These are phyloP conservation scores for Pseudodiploospora longispora DNA, from an alignment of 2,329 filamentous ascomycete genomes.

Conservation along the genomic window DNA sequence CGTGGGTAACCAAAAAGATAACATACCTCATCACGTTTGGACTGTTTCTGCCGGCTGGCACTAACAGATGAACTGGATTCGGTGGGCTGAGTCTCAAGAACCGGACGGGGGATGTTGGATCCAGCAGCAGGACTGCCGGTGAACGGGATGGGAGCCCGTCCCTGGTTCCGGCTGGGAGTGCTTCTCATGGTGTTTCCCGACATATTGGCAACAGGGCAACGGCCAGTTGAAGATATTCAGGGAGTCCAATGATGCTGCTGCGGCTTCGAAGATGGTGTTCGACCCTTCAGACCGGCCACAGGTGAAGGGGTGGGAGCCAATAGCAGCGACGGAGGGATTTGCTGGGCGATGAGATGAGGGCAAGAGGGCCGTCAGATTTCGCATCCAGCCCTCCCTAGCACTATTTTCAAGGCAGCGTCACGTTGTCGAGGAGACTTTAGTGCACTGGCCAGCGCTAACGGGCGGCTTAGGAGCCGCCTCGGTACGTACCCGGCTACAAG, in stretches of 20 bases:
- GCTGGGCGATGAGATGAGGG: conserved; percentile 9
- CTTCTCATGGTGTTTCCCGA: conserved; percentile 54
- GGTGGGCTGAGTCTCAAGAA: conserved; percentile 56
- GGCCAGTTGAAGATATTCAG: conserved; percentile 2
- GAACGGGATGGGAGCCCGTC: conserved; percentile 52
- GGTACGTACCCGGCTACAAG: no score
- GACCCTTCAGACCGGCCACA: conserved; percentile 3
- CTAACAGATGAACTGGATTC: conserved; percentile 67
- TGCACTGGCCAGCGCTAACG: conserved; percentile 5
- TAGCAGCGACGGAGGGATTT: conserved; percentile 9
- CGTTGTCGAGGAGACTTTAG: conserved; percentile 4
- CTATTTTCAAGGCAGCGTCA: conserved; percentile 4
- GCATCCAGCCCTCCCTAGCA: conserved; percentile 6
- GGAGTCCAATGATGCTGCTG: neutral
- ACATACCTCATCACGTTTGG: conserved; percentile 94
- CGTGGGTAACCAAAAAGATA: neutral
- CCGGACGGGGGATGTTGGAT: conserved; percentile 66
- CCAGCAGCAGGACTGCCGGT: conserved; percentile 46
- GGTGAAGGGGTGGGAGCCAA: conserved; percentile 8
- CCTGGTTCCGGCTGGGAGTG: conserved; percentile 56
- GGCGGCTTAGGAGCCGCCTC: conserved; percentile 3
- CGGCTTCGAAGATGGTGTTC: conserved; percentile 2
- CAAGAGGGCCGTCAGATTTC: conserved; percentile 10
- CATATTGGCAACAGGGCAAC: conserved; percentile 30
- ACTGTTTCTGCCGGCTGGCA: conserved; percentile 91